These are phyloP conservation scores for Corchorus olitorius DNA, from an alignment of 345 rosid species.

Conservation along the genomic window DNA sequence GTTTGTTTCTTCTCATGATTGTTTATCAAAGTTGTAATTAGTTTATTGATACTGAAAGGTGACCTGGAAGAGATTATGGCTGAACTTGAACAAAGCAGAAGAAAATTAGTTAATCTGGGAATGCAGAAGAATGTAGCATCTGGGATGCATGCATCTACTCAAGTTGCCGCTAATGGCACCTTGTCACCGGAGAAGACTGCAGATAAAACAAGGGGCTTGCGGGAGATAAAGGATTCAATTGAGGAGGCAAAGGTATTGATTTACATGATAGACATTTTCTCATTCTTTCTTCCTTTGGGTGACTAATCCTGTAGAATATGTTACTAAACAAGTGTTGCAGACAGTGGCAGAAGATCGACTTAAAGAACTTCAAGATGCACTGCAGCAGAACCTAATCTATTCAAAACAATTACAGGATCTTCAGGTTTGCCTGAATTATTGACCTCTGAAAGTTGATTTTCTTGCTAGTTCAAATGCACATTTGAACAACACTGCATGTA, in stretches of 20 bases:
- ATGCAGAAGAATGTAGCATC: conserved; percentile 88
- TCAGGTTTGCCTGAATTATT: conserved; percentile 54
- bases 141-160: conserved; percentile 47
- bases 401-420: conserved; percentile 73
- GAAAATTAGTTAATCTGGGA: conserved; percentile 72
- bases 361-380: conserved; percentile 78
- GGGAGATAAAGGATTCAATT: conserved; percentile 74
- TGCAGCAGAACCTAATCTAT: conserved; percentile 60
- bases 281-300: conserved; percentile 10
- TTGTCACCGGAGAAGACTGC: conserved; percentile 76
- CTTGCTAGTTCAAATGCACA: conserved; percentile 16
- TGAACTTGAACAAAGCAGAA: conserved; percentile 89
- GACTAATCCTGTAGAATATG: conserved; percentile 23
- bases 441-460: conserved; percentile 11
- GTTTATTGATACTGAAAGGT: conserved; percentile 47
- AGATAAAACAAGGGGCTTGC: conserved; percentile 63
- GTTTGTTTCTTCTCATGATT: conserved; percentile 17
- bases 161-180: conserved; percentile 66
- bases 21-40: conserved; percentile 22
- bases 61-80: conserved; percentile 85
- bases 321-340: conserved; percentile 49
- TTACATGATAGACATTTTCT: conserved; percentile 5
- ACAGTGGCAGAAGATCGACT: conserved; percentile 77
- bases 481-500: conserved; percentile 5
- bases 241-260: conserved; percentile 73